phyloP scores from a whole-genome alignment of 345 rosid species.

The Luvunga scandens region DNA sequence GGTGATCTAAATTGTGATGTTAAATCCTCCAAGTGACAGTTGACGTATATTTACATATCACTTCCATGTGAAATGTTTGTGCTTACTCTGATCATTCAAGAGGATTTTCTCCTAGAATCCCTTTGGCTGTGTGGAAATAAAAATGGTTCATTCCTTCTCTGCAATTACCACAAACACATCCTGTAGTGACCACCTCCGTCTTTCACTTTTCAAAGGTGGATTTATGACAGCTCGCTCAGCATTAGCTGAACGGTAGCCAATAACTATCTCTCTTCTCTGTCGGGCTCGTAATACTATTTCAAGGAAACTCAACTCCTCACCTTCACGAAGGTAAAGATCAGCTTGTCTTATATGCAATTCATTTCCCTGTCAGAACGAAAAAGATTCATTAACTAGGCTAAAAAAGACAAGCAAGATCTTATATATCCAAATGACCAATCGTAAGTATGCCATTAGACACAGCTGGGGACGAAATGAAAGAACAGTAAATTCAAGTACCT shows the following conservation, averaged over 20 bases:
- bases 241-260: slow-evolving; percentile 52
- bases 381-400: background rate
- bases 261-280: slow-evolving; percentile 58
- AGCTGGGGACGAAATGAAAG: background rate
- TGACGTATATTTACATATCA: background rate
- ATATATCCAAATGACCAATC: background rate
- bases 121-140: background rate
- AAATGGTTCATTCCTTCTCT: slow-evolving; percentile 44
- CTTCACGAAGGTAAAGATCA: slow-evolving; percentile 49
- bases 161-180: slow-evolving; percentile 63
- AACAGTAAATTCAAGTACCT: slow-evolving; percentile 36
- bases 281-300: slow-evolving; percentile 55
- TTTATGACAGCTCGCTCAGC: slow-evolving; percentile 65
- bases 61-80: background rate
- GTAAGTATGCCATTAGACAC: background rate
- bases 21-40: background rate
- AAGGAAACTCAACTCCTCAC: slow-evolving; percentile 66
- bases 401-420: background rate
- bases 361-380: slow-evolving; percentile 46
- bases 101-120: background rate
- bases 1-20: background rate
- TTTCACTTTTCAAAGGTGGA: slow-evolving; percentile 51
- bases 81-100: background rate
- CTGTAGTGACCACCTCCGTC: slow-evolving; percentile 44
- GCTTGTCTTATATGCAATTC: slow-evolving; percentile 69